Conservation (phyloP, 352 stramenopile genomes). For the Albugo candida region DNA sequence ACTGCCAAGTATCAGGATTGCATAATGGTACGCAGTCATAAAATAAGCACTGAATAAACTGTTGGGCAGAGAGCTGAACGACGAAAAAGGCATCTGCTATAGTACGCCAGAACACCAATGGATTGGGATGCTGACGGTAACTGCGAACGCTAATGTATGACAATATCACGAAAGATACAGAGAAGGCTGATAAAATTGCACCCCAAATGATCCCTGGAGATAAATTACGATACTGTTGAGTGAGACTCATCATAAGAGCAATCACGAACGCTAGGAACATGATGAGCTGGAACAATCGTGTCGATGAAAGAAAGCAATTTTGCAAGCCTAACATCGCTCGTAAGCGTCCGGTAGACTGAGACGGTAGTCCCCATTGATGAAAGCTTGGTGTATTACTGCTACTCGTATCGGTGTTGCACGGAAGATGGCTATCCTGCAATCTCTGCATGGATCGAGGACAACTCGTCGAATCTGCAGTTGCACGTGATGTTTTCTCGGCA, state of each 20-base stretch:
- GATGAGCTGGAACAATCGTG: slow-evolving; percentile 65
- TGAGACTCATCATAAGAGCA: slow-evolving; percentile 35
- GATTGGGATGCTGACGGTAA: slow-evolving; percentile 73
- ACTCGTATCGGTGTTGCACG: too few species aligned
- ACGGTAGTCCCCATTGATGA: too few species aligned
- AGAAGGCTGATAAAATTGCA: slow-evolving; percentile 60
- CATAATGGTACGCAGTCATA: slow-evolving; percentile 68
- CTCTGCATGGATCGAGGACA: too few species aligned
- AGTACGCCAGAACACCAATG: slow-evolving; percentile 76
- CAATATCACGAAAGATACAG: slow-evolving; percentile 74
- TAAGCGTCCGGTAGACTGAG: too few species aligned
- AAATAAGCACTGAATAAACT: slow-evolving; percentile 63
- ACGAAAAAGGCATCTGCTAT: slow-evolving; percentile 74
- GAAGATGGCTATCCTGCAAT: too few species aligned
- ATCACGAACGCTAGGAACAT: slow-evolving; percentile 66
- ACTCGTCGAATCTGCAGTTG: too few species aligned
- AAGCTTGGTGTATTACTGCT: too few species aligned
- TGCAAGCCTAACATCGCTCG: slow-evolving; percentile 5
- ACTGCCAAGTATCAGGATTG: slow-evolving; percentile 40
- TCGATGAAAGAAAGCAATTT: slow-evolving; percentile 57
- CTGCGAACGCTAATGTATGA: slow-evolving; percentile 59
- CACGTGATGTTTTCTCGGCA: too few species aligned
- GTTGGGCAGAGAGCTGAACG: slow-evolving; percentile 55
- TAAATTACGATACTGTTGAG: slow-evolving; percentile 46
- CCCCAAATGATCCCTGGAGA: slow-evolving; percentile 71